phyloP scores from a whole-genome alignment of 352 stramenopile genomes.

The Achlya hypogyna region DNA sequence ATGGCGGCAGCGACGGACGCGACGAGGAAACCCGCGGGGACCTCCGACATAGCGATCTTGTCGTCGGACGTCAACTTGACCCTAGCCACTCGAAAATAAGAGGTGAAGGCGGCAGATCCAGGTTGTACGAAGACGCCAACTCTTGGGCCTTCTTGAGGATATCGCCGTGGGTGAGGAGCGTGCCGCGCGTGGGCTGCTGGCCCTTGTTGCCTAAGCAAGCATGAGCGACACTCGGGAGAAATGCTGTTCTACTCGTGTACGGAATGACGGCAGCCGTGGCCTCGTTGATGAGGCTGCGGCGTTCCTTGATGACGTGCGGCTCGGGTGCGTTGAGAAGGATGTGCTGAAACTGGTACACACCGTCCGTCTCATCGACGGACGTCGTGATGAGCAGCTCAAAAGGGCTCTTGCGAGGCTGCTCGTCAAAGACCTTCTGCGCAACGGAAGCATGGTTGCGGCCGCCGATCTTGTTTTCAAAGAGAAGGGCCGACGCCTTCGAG shows the following conservation, averaged over 20 bases:
- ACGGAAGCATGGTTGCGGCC: conserved; percentile 65
- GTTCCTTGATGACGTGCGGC: conserved; percentile 41
- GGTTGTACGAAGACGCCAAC: conserved; percentile 64
- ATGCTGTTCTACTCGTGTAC: conserved; percentile 64
- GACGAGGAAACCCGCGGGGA: conserved; percentile 54
- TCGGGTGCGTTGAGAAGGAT: conserved; percentile 78
- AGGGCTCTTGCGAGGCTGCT: conserved; percentile 23
- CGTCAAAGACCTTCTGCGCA: conserved; percentile 60
- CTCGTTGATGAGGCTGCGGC: conserved; percentile 50
- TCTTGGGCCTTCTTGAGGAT: conserved; percentile 62
- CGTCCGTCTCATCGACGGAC: conserved; percentile 54
- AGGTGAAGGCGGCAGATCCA: background rate
- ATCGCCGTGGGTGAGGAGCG: conserved; percentile 68
- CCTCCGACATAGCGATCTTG: conserved; percentile 74
- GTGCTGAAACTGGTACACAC: conserved; percentile 66
- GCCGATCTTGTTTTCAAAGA: conserved; percentile 79
- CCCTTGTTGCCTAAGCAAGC: conserved; percentile 46
- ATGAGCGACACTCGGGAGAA: too few relatives aligned
- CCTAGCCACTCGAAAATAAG: conserved; percentile 22
- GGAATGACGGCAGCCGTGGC: conserved; percentile 66
- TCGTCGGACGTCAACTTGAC: conserved; percentile 61
- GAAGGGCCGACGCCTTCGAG: conserved; percentile 58
- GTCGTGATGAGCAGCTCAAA: conserved; percentile 82
- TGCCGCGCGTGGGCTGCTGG: conserved; percentile 73
- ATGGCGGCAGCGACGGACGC: conserved; percentile 64